Evolutionary conservation across 345 rosid species (phyloP).

Genomic region (Eucalyptus marginata): DNA sequence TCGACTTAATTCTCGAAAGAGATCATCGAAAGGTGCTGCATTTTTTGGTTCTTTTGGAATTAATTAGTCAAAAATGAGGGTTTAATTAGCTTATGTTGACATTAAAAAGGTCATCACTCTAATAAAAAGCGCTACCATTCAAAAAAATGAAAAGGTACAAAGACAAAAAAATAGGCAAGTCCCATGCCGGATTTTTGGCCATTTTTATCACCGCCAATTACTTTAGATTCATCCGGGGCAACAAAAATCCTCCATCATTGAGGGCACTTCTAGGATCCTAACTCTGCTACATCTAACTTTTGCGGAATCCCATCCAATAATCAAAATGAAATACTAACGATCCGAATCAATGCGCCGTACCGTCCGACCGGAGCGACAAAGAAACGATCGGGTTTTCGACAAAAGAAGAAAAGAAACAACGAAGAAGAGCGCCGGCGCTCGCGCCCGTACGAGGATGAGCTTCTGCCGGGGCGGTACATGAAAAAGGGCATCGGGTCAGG

Average conservation of each 20-base stretch:
- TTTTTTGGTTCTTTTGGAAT: neutral
- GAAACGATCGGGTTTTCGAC: neutral
- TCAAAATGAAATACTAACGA: too few species aligned
- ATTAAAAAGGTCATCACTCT: neutral
- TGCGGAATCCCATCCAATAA: too few species aligned
- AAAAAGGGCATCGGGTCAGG: too few species aligned
- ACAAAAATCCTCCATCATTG: neutral
- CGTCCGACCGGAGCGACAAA: neutral
- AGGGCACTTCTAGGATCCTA: neutral
- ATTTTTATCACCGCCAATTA: neutral
- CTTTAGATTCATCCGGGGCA: neutral
- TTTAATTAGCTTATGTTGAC: neutral
- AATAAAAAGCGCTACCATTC: rapidly evolving
- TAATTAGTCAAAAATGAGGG: neutral
- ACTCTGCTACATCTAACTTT: too few species aligned
- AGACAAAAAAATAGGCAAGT: neutral
- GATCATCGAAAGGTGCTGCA: neutral
- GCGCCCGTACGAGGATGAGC: neutral
- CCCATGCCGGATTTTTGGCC: neutral
- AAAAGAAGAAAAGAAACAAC: neutral
- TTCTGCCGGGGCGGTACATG: neutral
- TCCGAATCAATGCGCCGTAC: too few species aligned
- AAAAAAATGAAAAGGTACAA: neutral
- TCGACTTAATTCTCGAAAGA: neutral
- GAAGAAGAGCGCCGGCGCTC: neutral